Evolutionary conservation across 371 early-diverging fungal species (phyloP).

Genomic region (Gilbertella persicaria): DNA sequence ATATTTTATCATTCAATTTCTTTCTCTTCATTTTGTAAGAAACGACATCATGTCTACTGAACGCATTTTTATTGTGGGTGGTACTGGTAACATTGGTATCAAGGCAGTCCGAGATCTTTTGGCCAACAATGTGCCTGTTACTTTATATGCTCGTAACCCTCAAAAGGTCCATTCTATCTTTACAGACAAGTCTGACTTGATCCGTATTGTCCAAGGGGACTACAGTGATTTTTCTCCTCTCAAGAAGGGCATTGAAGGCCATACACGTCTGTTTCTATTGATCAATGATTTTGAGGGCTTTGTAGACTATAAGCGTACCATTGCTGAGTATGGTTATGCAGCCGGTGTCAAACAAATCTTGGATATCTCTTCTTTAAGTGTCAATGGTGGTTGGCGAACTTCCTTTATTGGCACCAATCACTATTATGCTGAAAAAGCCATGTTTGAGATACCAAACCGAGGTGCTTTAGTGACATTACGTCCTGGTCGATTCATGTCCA

Average conservation of each 20-base stretch:
- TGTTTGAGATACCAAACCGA: conserved; percentile 20
- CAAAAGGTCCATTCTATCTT: conserved; percentile 17
- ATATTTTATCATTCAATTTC: too few species aligned
- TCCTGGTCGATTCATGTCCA: neutral
- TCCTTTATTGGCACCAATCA: conserved; percentile 17
- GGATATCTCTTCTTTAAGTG: conserved; percentile 25
- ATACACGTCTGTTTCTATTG: conserved; percentile 32
- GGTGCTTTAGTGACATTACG: neutral
- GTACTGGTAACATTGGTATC: conserved; percentile 35
- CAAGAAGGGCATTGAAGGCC: conserved; percentile 26
- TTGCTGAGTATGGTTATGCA: conserved; percentile 24
- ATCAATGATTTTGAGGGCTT: conserved; percentile 10
- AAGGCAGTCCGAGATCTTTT: conserved; percentile 17
- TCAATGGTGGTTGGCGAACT: conserved; percentile 23
- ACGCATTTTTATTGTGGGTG: conserved; percentile 31
- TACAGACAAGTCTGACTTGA: neutral
- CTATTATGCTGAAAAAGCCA: conserved; percentile 24
- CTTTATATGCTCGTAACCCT: conserved; percentile 28
- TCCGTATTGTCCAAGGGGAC: conserved; percentile 32
- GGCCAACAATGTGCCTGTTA: conserved; percentile 10
- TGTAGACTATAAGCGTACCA: conserved; percentile 4
- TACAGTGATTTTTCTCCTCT: conserved; percentile 19
- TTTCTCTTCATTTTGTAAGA: neutral
- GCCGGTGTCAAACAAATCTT: conserved; percentile 40
- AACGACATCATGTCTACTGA: conserved; percentile 4